These are phyloP conservation scores for Raffaelea ambrosiae DNA, from an alignment of 2,329 filamentous ascomycete species.

Conservation along the genomic window DNA sequence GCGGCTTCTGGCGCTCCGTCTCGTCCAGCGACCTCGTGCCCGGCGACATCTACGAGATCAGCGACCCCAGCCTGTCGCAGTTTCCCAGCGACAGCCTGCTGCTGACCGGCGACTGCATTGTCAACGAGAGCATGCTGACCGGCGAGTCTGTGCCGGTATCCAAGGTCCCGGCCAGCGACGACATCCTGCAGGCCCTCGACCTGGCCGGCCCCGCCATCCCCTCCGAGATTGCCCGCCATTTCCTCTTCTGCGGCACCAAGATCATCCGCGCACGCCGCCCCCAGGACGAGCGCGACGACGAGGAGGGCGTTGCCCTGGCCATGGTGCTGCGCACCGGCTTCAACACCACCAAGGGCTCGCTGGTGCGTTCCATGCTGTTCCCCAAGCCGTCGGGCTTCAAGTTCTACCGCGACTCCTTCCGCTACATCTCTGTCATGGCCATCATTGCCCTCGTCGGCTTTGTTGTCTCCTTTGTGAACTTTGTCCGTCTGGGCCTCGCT, in stretches of 20 bases:
- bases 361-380: conserved; percentile 97
- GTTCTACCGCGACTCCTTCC: conserved; percentile 95
- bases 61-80: conserved; percentile 79
- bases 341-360: conserved; percentile 91
- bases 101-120: conserved; percentile 89
- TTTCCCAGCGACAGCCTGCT: conserved; percentile 90
- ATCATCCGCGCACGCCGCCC: conserved; percentile 85
- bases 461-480: conserved; percentile 85
- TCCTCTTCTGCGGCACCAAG: conserved; percentile 91
- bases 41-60: conserved; percentile 93
- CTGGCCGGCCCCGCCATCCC: conserved; percentile 74
- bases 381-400: conserved; percentile 98
- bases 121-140: conserved; percentile 99
- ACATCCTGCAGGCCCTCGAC: conserved; percentile 67
- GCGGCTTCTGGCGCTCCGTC: conserved; percentile 90
- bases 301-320: conserved; percentile 84
- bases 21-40: conserved; percentile 84
- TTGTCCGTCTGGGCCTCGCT: conserved; percentile 70
- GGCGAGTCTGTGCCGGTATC: conserved; percentile 96
- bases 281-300: conserved; percentile 66
- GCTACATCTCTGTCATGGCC: conserved; percentile 96
- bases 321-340: conserved; percentile 93
- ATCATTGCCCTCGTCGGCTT: conserved; percentile 80
- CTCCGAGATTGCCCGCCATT: conserved; percentile 75
- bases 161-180: conserved; percentile 75